Base-by-base conservation (phyloP, 495 filamentous ascomycete genomes). In the Pyrenopolyporus hunteri region DNA sequence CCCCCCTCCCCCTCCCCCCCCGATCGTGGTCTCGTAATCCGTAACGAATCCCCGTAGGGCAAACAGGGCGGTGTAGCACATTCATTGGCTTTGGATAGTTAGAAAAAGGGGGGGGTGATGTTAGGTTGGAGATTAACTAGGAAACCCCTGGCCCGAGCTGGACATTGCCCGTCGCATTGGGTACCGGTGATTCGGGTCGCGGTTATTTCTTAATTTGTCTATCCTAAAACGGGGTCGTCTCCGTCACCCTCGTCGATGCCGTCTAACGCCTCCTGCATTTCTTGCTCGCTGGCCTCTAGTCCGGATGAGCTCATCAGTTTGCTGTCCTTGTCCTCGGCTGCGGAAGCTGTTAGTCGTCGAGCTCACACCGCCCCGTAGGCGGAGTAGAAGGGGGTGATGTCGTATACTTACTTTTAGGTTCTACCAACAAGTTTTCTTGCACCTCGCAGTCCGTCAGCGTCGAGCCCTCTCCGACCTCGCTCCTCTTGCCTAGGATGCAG, bases 261-360 rank as follows among this genome's bases (percentile, higher is more conserved):
- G 29, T 75, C 73, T 9, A 68, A 40, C 26, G 43, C 68, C 22
- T 76, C 76, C 51, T 78, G 71, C 60, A 83, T 73, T 19, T 84
- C 82, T 59, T 82, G 66, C 48, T 85, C 74, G 6, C 74, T 82
- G 1, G 80, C 84, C 45, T 92, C 89, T 29, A 91, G 70, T 14
- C 89, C 88, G 45, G 90, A 88, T 40, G 92, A 93, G 57, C 83
- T 83, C 87, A 93, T 93, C 61, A 96, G 85, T 67, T 90, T 91
- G 66, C 92, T 89, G 51, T 87, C 87, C 74, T 92, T 95, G 16
- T 88, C 89, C 63, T 94, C 91, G 3, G 88, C 79, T 82, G 61
- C 45, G 29, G n/a, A 37, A 6, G 17, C 22, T 35, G 49, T 55
- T 58, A 67, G 57, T 54, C n/a, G 33, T 47, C 53, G 9, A 22